A percentile compares a stretch with the other conserved stretches of the same genome.
Evolutionary conservation across 495 filamentous ascomycete species (phyloP).

Genomic region (Tuber microsphaerosporum): DNA sequence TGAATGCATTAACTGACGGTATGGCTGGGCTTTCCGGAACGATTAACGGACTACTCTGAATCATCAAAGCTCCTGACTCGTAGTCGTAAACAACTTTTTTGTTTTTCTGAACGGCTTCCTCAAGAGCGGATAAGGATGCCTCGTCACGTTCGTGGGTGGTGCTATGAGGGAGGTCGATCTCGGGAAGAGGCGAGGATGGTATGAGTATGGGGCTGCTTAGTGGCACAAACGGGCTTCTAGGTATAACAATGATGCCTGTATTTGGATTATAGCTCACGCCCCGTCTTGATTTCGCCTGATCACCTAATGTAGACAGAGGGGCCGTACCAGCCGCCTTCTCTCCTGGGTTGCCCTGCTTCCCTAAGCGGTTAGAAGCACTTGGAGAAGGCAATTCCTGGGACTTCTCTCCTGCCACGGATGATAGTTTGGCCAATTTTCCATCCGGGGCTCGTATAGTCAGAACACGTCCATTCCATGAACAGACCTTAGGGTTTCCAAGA

Average conservation of each 20-base stretch:
- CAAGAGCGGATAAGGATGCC: conserved; percentile 1
- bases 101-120: conserved; percentile 11
- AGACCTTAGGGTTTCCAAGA: conserved; percentile 5
- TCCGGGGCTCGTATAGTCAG: background rate
- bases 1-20: conserved; percentile 13
- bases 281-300: background rate
- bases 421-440: background rate
- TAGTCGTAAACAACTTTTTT: conserved; percentile 19
- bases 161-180: conserved; percentile 5
- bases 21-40: conserved; percentile 27
- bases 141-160: background rate
- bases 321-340: background rate
- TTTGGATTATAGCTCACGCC: conserved; percentile 15
- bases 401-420: background rate
- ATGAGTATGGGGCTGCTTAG: conserved; percentile 8
- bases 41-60: conserved; percentile 22
- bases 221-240: conserved; percentile 15
- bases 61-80: conserved; percentile 19
- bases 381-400: background rate
- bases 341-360: conserved; percentile 9
- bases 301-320: background rate
- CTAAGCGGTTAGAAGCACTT: conserved; percentile 14
- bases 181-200: conserved; percentile 12
- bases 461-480: background rate
- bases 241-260: conserved; percentile 24